Base-by-base conservation (phyloP, 2,329 filamentous ascomycete genomes). In the Hymenoscyphus infarciens region DNA sequence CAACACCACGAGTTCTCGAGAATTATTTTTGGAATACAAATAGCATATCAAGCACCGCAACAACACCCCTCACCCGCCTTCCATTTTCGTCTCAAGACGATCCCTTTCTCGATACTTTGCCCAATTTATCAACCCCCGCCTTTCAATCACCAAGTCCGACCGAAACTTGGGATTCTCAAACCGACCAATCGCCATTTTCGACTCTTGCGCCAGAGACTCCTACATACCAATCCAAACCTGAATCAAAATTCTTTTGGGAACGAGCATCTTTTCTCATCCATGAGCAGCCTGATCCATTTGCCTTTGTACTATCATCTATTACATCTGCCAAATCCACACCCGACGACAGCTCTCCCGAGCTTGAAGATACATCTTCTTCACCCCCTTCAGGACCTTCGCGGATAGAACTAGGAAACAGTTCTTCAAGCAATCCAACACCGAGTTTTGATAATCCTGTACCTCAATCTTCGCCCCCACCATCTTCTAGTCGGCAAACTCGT, bases 121-220 rank as follows among this genome's bases (percentile, higher is more conserved):
- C 31, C 16, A 6, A 19, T 31, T 19, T 31, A 19, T 38, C 33
- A n/a, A 33, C 56, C n/a, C 33, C 56, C 25, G 3, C 10, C 10
- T 45, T 45, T 45, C 42, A 45, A 8, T 19, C 42, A 45, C 19
- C 42, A 49, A 22, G 42, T 49, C 42, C 10, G 16, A 22, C 42
- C 6, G n/a, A 49, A 49, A 11, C 42, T 49, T 49, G 42, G 19
- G 19, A 42, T 39, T n/a, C 45, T 1, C 57, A 38, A 38, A 19
- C n/a, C 27, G 57, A 60, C 6, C 31, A 29, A 16, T 60, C 42
- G n/a, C 57, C 57, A 7, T 54, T 35, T 38, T 35, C 57, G 8
- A 59, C 15, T 25, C 31, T 60, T 54, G 29, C 57, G 57, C 57
- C 57, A 60, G 42, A 60, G 8, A 54, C 45, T 13, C 39, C 42